Percentiles rank a stretch among this genome's conserved stretches.
These are phyloP conservation scores for Raddia guianensis DNA, from an alignment of 176 grass and related monocot genomes.

Conservation along the genomic window DNA sequence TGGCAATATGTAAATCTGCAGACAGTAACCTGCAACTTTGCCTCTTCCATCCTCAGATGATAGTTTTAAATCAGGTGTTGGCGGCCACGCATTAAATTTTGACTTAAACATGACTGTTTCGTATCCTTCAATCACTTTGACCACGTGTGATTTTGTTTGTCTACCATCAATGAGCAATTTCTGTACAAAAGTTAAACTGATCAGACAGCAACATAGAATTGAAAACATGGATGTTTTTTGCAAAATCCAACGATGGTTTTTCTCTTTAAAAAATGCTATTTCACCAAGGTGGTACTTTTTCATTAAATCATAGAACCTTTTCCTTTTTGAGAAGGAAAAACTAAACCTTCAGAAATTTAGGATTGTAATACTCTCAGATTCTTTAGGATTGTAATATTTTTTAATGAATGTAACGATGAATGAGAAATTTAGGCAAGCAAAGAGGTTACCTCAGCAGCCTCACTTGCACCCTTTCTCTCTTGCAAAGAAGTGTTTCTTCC, in stretches of 20 bases:
- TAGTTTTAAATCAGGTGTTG: conserved; percentile 77
- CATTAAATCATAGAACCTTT: not conserved
- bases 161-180: conserved; percentile 69
- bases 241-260: not conserved
- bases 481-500: conserved; percentile 84
- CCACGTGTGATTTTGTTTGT: conserved; percentile 62
- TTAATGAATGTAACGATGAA: not conserved
- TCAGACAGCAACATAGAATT: not conserved
- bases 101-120: conserved; percentile 86
- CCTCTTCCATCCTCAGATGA: conserved; percentile 91
- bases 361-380: conserved; percentile 1
- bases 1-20: conserved; percentile 28
- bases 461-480: conserved; percentile 82
- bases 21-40: conserved; percentile 89
- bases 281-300: conserved; percentile 23
- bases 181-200: conserved; percentile 48
- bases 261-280: conserved; percentile 8
- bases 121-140: conserved; percentile 87
- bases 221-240: conserved; percentile 2
- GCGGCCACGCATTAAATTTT: conserved; percentile 86
- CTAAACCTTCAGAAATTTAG: not conserved
- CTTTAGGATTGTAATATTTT: not conserved
- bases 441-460: conserved; percentile 77
- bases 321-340: conserved; percentile 1
- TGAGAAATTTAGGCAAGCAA: conserved; percentile 16